Percentiles rank a stretch among this genome's conserved stretches.
These are phyloP conservation scores for Aaosphaeria arxii DNA, from an alignment of 2,329 filamentous ascomycete species.

Conservation along the genomic window DNA sequence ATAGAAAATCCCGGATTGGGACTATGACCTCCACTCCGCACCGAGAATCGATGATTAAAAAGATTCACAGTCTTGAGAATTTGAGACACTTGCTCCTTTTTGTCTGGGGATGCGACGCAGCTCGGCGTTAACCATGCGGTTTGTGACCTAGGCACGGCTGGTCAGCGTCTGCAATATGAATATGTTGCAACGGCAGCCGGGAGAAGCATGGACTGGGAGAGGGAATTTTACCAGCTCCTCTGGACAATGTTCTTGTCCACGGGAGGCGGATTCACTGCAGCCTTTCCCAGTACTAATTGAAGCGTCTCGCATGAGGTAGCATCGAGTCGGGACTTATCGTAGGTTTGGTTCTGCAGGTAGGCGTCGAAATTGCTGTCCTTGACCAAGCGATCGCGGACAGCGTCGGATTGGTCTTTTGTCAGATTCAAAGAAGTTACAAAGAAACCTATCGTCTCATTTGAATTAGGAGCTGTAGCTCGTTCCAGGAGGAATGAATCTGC, in stretches of 20 bases:
- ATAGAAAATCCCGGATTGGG: conserved; percentile 16
- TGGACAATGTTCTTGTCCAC: background rate
- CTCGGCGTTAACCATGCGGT: conserved; percentile 11
- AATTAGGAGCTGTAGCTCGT: too few species aligned
- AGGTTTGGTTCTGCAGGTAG: too few species aligned
- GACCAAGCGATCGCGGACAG: too few species aligned
- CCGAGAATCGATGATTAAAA: conserved; percentile 14
- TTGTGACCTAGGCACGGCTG: background rate
- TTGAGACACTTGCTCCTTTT: conserved; percentile 13
- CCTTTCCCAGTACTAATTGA: conserved; percentile 1
- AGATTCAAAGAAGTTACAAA: too few species aligned
- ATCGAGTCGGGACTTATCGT: background rate
- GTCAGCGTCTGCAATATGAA: background rate
- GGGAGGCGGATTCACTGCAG: conserved; percentile 1
- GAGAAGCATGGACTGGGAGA: background rate
- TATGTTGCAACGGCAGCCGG: background rate
- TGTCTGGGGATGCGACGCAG: conserved; percentile 14
- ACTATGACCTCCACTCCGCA: conserved; percentile 22
- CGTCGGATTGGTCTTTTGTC: too few species aligned
- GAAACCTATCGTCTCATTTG: too few species aligned
- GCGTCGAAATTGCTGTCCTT: too few species aligned
- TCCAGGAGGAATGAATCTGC: too few species aligned
- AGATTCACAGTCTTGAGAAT: conserved; percentile 11
- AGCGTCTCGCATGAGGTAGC: background rate
- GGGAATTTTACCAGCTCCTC: background rate